Percentiles rank a stretch among this genome's conserved stretches.
Conservation (phyloP, 2,329 filamentous ascomycete species). For the Colletotrichum euphorbiae region DNA sequence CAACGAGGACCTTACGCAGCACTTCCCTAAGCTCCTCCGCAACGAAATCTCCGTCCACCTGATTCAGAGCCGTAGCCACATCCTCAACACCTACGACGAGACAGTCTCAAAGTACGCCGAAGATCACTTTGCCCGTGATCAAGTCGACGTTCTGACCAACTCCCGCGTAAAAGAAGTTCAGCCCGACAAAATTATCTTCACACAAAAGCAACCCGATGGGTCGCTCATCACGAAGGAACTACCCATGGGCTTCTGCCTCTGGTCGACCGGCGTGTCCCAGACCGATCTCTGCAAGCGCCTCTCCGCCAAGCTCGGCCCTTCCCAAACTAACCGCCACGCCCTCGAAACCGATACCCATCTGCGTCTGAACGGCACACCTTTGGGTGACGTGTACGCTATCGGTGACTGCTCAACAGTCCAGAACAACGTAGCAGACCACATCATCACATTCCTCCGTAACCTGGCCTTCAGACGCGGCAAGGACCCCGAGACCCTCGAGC, state of each 20-base stretch:
- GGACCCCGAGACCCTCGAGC: slow-evolving; percentile 87
- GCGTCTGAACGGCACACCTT: slow-evolving; percentile 85
- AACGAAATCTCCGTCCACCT: slow-evolving; percentile 98
- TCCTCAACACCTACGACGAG: slow-evolving; percentile 98
- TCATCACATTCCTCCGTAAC: slow-evolving; percentile 88
- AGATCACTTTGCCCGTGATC: slow-evolving; percentile 88
- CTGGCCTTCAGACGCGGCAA: slow-evolving; percentile 92
- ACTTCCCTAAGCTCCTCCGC: slow-evolving; percentile 89
- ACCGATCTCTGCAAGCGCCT: slow-evolving; percentile 82
- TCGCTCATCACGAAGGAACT: slow-evolving; percentile 88
- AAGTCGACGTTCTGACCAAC: slow-evolving; percentile 92
- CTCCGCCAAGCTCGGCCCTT: slow-evolving; percentile 78
- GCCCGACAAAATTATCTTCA: slow-evolving; percentile 87
- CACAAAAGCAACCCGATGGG: slow-evolving; percentile 81
- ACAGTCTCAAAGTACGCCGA: slow-evolving; percentile 93
- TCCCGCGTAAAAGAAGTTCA: slow-evolving; percentile 91
- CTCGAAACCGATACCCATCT: slow-evolving; percentile 96
- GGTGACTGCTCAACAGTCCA: slow-evolving; percentile 97
- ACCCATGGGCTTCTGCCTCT: slow-evolving; percentile 94
- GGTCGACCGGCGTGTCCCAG: slow-evolving; percentile 96
- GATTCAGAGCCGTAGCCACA: slow-evolving; percentile 94
- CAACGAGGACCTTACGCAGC: slow-evolving; percentile 88
- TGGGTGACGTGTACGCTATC: slow-evolving; percentile 96
- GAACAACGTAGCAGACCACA: slow-evolving; percentile 94
- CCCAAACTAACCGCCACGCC: slow-evolving; percentile 89